phyloP scores from a whole-genome alignment of 495 filamentous ascomycete species.

The Aspergillus leporis region DNA sequence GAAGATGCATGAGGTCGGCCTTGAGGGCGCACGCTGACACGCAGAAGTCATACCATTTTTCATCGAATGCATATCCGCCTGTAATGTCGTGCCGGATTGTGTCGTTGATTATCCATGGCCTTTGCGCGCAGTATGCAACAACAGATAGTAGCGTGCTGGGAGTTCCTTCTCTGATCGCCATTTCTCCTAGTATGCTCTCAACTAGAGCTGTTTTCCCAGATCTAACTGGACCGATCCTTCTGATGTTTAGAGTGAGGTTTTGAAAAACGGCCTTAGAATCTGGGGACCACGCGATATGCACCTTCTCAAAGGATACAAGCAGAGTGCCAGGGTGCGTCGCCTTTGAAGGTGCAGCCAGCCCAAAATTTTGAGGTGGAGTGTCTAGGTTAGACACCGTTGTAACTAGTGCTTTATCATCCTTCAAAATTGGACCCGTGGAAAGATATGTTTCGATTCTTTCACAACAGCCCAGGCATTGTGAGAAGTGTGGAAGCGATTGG shows the following conservation, averaged over 20 bases:
- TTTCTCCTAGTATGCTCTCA: constrained; percentile 27
- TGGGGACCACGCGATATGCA: neutral
- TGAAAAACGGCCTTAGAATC: neutral
- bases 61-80: constrained; percentile 20
- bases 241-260: constrained; percentile 2
- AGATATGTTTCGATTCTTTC: constrained; percentile 31
- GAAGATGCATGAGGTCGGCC: constrained; percentile 23
- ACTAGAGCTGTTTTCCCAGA: constrained; percentile 33
- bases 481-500: constrained; percentile 19
- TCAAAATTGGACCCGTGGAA: neutral
- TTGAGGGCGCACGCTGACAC: constrained; percentile 31
- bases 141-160: constrained; percentile 1
- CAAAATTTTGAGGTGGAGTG: neutral
- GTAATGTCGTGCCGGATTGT: constrained; percentile 39
- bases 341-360: neutral
- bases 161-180: neutral
- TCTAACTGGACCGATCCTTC: constrained; percentile 25
- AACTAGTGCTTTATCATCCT: neutral
- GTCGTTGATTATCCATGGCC: constrained; percentile 38
- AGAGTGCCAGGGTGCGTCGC: neutral
- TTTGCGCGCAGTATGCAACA: constrained; percentile 39
- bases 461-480: constrained; percentile 22
- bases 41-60: constrained; percentile 34
- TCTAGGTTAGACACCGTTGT: neutral
- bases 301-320: neutral